These are phyloP conservation scores for Phialocephala subalpina DNA, from an alignment of 2,329 filamentous ascomycete genomes.

Conservation along the genomic window DNA sequence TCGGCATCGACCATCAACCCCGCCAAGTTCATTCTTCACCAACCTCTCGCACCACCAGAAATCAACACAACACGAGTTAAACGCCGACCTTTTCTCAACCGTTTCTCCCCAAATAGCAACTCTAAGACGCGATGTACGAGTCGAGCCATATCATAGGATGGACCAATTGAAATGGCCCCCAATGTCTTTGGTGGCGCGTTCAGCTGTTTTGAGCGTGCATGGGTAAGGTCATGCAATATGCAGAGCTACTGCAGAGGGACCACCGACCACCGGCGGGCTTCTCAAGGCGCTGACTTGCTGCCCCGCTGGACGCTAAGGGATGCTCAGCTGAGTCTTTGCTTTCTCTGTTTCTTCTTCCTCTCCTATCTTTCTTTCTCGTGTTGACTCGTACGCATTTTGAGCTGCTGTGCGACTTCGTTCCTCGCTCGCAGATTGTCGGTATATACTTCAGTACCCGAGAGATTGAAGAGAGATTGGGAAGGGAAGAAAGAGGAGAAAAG, in stretches of 20 bases:
- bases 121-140: neutral
- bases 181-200: constrained; percentile 17
- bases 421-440: no score
- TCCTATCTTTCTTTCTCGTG: neutral
- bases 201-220: constrained; percentile 14
- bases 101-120: neutral
- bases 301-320: constrained; percentile 3
- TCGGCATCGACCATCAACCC: constrained; percentile 13
- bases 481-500: neutral
- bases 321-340: constrained; percentile 15
- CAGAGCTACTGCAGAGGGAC: constrained; percentile 2
- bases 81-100: neutral
- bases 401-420: neutral
- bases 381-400: neutral
- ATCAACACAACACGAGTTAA: neutral
- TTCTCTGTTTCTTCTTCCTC: neutral
- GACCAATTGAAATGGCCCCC: constrained; percentile 16
- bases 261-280: neutral
- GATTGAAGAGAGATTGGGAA: no score
- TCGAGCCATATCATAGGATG: neutral
- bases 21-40: neutral
- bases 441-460: no score
- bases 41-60: neutral
- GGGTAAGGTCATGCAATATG: constrained; percentile 22
- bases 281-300: constrained; percentile 1